Percentiles rank a stretch among this genome's conserved stretches.
These are phyloP conservation scores for Panaeolus papilionaceus DNA, from an alignment of 768 basidiomycete species.

Conservation along the genomic window DNA sequence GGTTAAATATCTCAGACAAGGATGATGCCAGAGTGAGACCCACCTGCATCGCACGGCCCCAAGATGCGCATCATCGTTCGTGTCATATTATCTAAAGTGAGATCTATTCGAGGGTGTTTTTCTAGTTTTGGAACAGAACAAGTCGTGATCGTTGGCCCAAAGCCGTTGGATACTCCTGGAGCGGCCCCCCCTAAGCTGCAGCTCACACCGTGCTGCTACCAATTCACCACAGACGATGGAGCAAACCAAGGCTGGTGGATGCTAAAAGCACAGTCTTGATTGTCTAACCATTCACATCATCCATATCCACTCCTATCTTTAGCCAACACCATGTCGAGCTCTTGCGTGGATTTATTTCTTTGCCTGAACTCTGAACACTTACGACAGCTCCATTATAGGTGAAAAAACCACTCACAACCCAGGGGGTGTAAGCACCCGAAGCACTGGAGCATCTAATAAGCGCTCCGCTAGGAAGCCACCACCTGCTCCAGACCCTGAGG, in stretches of 20 bases:
- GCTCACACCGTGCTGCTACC: too few species aligned
- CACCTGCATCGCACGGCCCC: not conserved
- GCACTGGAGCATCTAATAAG: not conserved
- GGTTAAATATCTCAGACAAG: constrained; percentile 3
- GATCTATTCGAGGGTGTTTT: not conserved
- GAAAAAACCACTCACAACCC: not conserved
- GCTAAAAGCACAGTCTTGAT: too few species aligned
- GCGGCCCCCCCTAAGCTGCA: too few species aligned
- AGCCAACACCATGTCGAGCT: not conserved
- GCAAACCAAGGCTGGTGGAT: too few species aligned
- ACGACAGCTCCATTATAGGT: not conserved
- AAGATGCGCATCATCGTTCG: not conserved
- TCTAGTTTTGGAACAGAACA: not conserved
- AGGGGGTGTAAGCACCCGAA: not conserved
- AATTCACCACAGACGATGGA: too few species aligned
- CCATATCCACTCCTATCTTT: not conserved
- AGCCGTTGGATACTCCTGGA: too few species aligned
- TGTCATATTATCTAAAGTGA: constrained; percentile 12
- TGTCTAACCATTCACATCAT: too few species aligned
- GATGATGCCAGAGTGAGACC: not conserved
- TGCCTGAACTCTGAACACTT: not conserved
- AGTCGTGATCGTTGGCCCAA: too few species aligned
- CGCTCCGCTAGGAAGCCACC: not conserved
- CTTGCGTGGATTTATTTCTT: not conserved
- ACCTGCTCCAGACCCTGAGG: not conserved